Evolutionary conservation across 331 rosid species (phyloP).

Genomic region (Cydonia oblonga): DNA sequence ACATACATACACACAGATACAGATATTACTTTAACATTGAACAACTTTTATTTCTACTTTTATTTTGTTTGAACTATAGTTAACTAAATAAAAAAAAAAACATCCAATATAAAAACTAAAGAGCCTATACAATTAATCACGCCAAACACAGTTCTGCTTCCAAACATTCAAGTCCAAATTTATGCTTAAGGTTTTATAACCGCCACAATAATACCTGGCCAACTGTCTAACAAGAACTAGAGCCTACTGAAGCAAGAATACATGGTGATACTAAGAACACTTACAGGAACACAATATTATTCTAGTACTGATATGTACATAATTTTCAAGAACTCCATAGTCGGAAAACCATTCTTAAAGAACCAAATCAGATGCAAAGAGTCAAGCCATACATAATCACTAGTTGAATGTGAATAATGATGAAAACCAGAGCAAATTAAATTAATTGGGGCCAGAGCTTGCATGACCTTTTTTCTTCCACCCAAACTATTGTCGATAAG

Average conservation of each 20-base stretch:
- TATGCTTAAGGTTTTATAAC: background rate
- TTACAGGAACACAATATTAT: background rate
- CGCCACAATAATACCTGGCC: background rate
- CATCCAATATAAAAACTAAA: background rate
- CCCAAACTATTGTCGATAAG: conserved; percentile 20
- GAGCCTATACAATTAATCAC: background rate
- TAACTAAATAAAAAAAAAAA: background rate
- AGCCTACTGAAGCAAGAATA: background rate
- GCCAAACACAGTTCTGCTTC: background rate
- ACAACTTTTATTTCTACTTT: background rate
- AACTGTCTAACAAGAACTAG: background rate
- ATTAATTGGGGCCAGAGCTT: conserved; percentile 9
- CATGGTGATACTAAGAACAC: background rate
- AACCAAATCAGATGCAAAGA: background rate
- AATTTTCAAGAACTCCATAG: too few relatives aligned
- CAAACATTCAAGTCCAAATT: background rate
- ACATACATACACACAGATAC: background rate
- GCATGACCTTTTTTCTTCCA: conserved; percentile 46
- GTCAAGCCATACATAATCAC: background rate
- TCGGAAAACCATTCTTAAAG: too few relatives aligned
- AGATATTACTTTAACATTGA: background rate
- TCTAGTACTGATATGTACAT: too few relatives aligned
- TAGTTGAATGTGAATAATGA: background rate
- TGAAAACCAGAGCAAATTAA: background rate
- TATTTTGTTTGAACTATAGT: background rate